Evolutionary conservation across 23 red algal species (phyloP).

Genomic region (Gracilariopsis chorda): DNA sequence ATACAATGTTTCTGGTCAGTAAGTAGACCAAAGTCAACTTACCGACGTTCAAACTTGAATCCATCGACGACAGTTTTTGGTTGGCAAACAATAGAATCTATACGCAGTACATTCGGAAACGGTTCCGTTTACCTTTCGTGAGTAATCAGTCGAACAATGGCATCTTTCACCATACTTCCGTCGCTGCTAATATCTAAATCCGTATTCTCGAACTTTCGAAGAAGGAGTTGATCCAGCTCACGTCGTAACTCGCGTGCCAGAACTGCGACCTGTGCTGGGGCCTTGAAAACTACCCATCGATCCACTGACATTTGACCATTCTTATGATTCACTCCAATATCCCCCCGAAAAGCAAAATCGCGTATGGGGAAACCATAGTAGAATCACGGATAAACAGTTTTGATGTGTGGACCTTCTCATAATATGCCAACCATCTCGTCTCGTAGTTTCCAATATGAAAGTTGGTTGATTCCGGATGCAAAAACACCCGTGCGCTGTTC

Average conservation of each 20-base stretch:
- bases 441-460: conserved; percentile 51
- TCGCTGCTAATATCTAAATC: conserved; percentile 42
- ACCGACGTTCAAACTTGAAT: too few relatives aligned
- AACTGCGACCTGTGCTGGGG: conserved; percentile 63
- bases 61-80: too few relatives aligned
- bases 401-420: conserved; percentile 55
- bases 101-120: too few relatives aligned
- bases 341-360: conserved; percentile 83
- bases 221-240: conserved; percentile 55
- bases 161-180: conserved; percentile 33
- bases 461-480: conserved; percentile 73
- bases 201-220: conserved; percentile 60
- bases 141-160: conserved; percentile 60
- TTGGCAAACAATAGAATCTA: too few relatives aligned
- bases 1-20: too few relatives aligned
- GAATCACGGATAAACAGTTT: conserved; percentile 57
- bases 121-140: conserved; percentile 30
- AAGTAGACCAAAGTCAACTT: too few relatives aligned
- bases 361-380: conserved; percentile 76
- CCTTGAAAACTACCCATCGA: conserved; percentile 76
- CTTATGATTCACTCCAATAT: conserved; percentile 67
- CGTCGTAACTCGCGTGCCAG: conserved; percentile 68
- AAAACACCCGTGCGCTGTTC: conserved; percentile 20
- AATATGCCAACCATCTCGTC: conserved; percentile 71
- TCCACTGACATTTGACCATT: conserved; percentile 77